Base-by-base conservation (phyloP, 257 asterid species). In the Ilex aquifolium region DNA sequence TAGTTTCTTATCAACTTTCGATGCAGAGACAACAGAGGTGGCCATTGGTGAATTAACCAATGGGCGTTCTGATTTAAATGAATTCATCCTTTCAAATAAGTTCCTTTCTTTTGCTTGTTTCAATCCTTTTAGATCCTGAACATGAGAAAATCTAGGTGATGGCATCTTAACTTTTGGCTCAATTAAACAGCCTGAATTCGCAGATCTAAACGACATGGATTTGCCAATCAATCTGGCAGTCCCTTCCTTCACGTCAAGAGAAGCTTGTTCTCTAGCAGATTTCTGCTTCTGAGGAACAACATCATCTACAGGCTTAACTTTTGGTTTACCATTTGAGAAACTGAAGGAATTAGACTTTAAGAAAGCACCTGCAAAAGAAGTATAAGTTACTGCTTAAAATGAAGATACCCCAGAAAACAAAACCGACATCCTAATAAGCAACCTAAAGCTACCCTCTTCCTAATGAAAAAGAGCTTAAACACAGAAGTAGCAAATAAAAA, bases 301-400 rank as follows among this genome's bases (percentile, higher is more conserved):
- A 73, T 86, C 86, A 72, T 82, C 95, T 30, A 78, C 85, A 66
- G 76, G 96, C 75, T 79, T 85, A 72, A 81, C 84, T 68, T 76
- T 86, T 53, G 89, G 91, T 75, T 86, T 91, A 69, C 82, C 76
- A 77, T 74, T 80, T 69, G 72, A 66, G 58, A 90, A 77, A 79
- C 57, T 84, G 76, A 88, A 91, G 62, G 96, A 91, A 64, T 75
- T 81, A 10, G 95, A 88, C 83, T 88, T 91, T 11, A 76, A 76
- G 77, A 83, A 79, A 65, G 71, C 70, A 80, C 95, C 98, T 92
- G 85, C 77, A 73, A 49, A 76, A 56, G 67, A 53, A 54, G 56
- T 63, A 56, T 52, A 63, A 51, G 57, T 65, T 51, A 68, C n/a
- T 59, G 65, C 52, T 40, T 48, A 44, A 57, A 52, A 61, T 46